Evolutionary conservation across 2,329 filamentous ascomycete genomes (phyloP).

Genomic region (Hymenoscyphus linearis): DNA sequence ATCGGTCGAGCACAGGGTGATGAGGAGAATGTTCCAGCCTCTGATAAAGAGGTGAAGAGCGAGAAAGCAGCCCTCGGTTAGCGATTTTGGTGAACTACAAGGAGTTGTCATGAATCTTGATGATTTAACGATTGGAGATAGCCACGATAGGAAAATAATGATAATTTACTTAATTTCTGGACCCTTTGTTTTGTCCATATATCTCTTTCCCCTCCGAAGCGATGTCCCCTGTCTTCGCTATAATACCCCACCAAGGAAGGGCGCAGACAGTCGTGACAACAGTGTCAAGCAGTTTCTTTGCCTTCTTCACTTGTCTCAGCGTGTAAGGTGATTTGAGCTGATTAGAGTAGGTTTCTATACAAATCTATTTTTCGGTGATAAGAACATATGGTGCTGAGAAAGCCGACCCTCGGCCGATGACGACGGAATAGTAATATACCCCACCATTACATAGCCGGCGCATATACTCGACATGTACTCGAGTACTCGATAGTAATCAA

Average conservation of each 20-base stretch:
- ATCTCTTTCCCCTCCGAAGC: too few relatives aligned
- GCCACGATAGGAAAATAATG: too few relatives aligned
- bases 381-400: not conserved
- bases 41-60: not conserved
- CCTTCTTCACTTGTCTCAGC: too few relatives aligned
- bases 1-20: conserved; percentile 3
- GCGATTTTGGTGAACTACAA: not conserved
- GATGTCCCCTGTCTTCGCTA: too few relatives aligned
- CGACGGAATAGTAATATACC: conserved; percentile 3
- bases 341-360: too few relatives aligned
- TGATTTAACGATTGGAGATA: not conserved
- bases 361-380: not conserved
- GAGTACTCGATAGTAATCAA: not conserved
- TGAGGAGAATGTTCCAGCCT: conserved; percentile 3
- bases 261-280: too few relatives aligned
- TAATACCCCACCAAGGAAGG: too few relatives aligned
- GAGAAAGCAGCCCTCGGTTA: not conserved
- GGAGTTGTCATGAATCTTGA: not conserved
- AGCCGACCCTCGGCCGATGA: not conserved
- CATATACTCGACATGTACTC: not conserved
- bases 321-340: too few relatives aligned
- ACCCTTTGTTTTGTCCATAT: too few relatives aligned
- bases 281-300: too few relatives aligned
- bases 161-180: too few relatives aligned
- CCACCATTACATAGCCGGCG: conserved; percentile 16